phyloP scores from a whole-genome alignment of 345 rosid genomes.

The Aurinia saxatilis region DNA sequence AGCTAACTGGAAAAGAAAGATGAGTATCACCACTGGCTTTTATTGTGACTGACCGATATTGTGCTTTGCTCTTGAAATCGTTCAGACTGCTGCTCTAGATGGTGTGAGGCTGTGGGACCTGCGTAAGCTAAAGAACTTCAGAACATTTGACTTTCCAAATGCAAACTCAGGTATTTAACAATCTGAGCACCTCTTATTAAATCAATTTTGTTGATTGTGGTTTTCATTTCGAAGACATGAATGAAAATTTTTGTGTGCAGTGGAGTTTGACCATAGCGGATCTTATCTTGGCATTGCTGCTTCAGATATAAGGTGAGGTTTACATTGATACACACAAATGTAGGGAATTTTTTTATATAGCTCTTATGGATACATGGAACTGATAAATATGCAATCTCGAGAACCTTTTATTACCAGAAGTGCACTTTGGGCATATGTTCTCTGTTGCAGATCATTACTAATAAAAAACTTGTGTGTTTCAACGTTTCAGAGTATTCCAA shows the following conservation, averaged over 20 bases:
- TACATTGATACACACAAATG: not conserved
- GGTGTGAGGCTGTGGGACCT: constrained; percentile 98
- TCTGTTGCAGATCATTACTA: not conserved
- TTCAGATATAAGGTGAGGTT: constrained; percentile 67
- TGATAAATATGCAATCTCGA: not conserved
- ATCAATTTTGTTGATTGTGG: not conserved
- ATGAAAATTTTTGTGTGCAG: constrained; percentile 35
- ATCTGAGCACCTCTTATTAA: not conserved
- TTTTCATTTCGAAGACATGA: not conserved
- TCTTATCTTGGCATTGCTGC: constrained; percentile 81
- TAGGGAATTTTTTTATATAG: not conserved
- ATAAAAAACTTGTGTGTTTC: not conserved
- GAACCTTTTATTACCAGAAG: not conserved
- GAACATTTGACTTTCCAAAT: constrained; percentile 55
- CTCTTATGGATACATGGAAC: too few species aligned
- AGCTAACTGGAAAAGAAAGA: not conserved
- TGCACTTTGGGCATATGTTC: not conserved
- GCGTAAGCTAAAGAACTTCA: constrained; percentile 90
- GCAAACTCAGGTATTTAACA: constrained; percentile 71
- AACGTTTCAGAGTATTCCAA: constrained; percentile 60
- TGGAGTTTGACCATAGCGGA: constrained; percentile 96
- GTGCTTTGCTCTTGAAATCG: not conserved
- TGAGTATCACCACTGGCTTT: not conserved
- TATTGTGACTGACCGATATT: not conserved
- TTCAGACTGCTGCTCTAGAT: constrained; percentile 84